Evolutionary conservation across 2,329 filamentous ascomycete species (phyloP).

Genomic region (Pseudopithomyces maydicus): DNA sequence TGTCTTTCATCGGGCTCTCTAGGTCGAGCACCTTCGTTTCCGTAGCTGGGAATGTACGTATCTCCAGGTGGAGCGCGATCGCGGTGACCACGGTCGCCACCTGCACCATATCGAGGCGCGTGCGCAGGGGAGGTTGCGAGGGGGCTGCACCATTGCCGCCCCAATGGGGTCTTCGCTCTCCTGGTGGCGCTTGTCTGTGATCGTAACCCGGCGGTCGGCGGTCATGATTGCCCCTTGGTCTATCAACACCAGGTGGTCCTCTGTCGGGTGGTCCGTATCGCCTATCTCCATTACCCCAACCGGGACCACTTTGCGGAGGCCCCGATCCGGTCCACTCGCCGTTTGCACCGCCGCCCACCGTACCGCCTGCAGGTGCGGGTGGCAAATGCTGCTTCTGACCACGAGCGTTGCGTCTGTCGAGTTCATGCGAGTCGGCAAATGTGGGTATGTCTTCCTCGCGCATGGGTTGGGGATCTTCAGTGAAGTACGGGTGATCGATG

Average conservation of each 20-base stretch:
- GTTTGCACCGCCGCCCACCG: constrained; percentile 74
- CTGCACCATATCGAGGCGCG: constrained; percentile 37
- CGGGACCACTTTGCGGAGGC: constrained; percentile 27
- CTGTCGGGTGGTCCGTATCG: constrained; percentile 43
- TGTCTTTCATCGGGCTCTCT: constrained; percentile 37
- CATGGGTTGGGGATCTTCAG: constrained; percentile 75
- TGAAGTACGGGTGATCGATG: constrained; percentile 90
- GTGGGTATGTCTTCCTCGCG: constrained; percentile 84
- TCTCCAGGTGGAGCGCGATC: constrained; percentile 39
- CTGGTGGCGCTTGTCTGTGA: constrained; percentile 39
- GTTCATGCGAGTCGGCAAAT: constrained; percentile 94
- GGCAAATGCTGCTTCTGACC: constrained; percentile 83
- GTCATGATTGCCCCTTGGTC: constrained; percentile 36
- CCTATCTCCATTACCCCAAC: constrained; percentile 43
- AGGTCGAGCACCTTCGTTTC: constrained; percentile 21
- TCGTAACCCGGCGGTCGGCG: constrained; percentile 36
- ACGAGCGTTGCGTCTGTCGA: constrained; percentile 91
- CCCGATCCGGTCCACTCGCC: constrained; percentile 62
- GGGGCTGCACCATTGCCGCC: constrained; percentile 37
- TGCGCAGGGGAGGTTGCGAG: constrained; percentile 41
- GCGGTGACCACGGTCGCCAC: constrained; percentile 24
- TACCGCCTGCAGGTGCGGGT: constrained; percentile 88
- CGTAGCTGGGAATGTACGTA: constrained; percentile 53
- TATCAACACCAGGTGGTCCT: constrained; percentile 46
- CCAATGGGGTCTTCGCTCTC: constrained; percentile 39